phyloP scores from a whole-genome alignment of 306 rosid species.

The Mucuna pruriens region DNA sequence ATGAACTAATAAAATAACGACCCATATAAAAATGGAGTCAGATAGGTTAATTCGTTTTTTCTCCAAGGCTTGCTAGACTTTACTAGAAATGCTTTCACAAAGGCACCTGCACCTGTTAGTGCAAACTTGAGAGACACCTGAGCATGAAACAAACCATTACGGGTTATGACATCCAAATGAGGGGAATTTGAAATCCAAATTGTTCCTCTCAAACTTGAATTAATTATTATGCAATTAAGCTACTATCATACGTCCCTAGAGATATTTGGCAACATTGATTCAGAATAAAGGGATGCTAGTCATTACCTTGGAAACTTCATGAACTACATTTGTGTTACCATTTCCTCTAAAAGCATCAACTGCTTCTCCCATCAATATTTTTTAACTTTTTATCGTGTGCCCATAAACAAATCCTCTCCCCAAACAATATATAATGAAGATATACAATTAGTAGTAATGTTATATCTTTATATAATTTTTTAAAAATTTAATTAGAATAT shows the following conservation, averaged over 20 bases:
- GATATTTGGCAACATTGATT: neutral
- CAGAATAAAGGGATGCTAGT: constrained; percentile 11
- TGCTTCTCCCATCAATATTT: constrained; percentile 59
- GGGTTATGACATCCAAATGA: constrained; percentile 24
- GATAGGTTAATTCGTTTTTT: no score
- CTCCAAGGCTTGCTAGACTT: no score
- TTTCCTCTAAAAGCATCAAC: constrained; percentile 65
- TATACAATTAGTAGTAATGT: no score
- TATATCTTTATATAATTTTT: no score
- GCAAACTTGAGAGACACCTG: constrained; percentile 64
- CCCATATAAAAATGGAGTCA: no score
- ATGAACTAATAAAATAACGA: no score
- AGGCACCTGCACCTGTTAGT: constrained; percentile 61
- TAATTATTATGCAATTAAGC: neutral
- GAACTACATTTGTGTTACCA: constrained; percentile 42
- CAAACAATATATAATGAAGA: no score
- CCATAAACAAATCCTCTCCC: no score
- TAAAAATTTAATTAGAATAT: no score
- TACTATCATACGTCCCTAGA: neutral
- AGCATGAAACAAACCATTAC: constrained; percentile 22
- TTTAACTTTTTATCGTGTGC: no score
- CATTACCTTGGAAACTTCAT: constrained; percentile 62
- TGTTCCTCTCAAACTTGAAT: neutral
- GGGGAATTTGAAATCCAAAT: constrained; percentile 1
- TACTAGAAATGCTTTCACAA: constrained; percentile 51